Conservation (phyloP, 2,329 filamentous ascomycete genomes). For the Parastagonospora nodorum region DNA sequence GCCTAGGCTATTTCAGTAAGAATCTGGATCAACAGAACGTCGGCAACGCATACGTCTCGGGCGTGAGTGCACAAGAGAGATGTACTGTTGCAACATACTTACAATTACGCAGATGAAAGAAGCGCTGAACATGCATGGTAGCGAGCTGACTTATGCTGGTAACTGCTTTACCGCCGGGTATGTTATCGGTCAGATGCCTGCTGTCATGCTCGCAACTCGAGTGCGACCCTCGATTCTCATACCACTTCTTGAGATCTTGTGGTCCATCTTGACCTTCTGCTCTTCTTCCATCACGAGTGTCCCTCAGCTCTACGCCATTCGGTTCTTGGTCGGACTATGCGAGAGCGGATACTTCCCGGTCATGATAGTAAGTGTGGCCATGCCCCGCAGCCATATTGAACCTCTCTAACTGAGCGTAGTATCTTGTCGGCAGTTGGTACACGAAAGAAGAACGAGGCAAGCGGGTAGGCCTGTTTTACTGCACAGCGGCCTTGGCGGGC, state of each 20-base stretch:
- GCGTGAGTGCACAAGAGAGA: conserved; percentile 12
- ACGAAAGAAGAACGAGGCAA: conserved; percentile 44
- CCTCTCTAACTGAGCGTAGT: too few species aligned
- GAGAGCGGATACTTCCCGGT: conserved; percentile 37
- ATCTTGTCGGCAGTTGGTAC: conserved; percentile 51
- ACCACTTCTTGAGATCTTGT: conserved; percentile 39
- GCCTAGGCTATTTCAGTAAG: conserved; percentile 35
- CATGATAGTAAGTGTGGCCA: conserved; percentile 33
- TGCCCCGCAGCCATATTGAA: too few species aligned
- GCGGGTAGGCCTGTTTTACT: conserved; percentile 40
- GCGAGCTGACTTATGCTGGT: conserved; percentile 36
- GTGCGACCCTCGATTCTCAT: conserved; percentile 35
- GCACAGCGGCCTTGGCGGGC: conserved; percentile 35
- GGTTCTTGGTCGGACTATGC: conserved; percentile 38
- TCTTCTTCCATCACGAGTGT: conserved; percentile 24
- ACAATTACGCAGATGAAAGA: conserved; percentile 34
- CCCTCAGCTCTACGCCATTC: conserved; percentile 41
- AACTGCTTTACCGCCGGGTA: conserved; percentile 38
- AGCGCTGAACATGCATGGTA: conserved; percentile 33
- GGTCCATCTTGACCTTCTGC: conserved; percentile 28
- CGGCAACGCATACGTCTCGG: conserved; percentile 37
- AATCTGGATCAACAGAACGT: conserved; percentile 36
- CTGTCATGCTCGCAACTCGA: conserved; percentile 30
- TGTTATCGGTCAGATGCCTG: conserved; percentile 36
- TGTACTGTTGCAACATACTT: background rate